These are phyloP conservation scores for Cicer cuneatum DNA, from an alignment of 306 rosid genomes.

Conservation along the genomic window DNA sequence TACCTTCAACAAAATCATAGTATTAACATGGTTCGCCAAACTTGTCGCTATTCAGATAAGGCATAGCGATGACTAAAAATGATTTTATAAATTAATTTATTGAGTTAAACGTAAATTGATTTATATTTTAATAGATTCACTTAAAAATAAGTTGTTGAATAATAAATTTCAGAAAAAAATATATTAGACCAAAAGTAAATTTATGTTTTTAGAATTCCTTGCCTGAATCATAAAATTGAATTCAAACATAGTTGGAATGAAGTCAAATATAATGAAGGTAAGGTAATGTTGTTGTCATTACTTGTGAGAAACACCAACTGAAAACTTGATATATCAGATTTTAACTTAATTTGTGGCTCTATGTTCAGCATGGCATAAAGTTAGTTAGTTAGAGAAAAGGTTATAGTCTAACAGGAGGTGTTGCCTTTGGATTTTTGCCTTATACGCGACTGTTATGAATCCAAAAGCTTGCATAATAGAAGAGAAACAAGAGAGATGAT, in stretches of 20 bases:
- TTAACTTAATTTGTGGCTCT: slow-evolving; percentile 33
- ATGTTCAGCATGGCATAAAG: slow-evolving; percentile 27
- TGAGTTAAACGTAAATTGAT: too few relatives aligned
- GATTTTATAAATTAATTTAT: too few relatives aligned
- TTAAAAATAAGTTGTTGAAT: too few relatives aligned
- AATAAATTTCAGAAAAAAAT: too few relatives aligned
- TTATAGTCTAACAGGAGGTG: slow-evolving; percentile 13
- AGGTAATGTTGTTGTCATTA: slow-evolving; percentile 30
- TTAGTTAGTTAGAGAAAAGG: slow-evolving; percentile 13
- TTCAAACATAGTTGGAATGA: not conserved
- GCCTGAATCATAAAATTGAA: not conserved
- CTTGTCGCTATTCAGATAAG: too few relatives aligned
- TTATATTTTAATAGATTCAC: too few relatives aligned
- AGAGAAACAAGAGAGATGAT: slow-evolving; percentile 7
- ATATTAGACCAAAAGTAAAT: too few relatives aligned
- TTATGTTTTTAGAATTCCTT: not conserved
- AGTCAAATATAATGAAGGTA: not conserved
- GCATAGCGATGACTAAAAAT: too few relatives aligned
- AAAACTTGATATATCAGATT: slow-evolving; percentile 34
- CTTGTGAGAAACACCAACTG: slow-evolving; percentile 60
- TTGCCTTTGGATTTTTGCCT: not conserved
- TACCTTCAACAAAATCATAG: too few relatives aligned
- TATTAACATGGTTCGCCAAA: too few relatives aligned
- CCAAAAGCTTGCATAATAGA: not conserved
- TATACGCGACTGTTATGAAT: slow-evolving; percentile 17